A percentile compares a stretch with the other conserved stretches of the same genome.
phyloP scores from a whole-genome alignment of 208 protist genomes.

The Novymonas esmeraldas region DNA sequence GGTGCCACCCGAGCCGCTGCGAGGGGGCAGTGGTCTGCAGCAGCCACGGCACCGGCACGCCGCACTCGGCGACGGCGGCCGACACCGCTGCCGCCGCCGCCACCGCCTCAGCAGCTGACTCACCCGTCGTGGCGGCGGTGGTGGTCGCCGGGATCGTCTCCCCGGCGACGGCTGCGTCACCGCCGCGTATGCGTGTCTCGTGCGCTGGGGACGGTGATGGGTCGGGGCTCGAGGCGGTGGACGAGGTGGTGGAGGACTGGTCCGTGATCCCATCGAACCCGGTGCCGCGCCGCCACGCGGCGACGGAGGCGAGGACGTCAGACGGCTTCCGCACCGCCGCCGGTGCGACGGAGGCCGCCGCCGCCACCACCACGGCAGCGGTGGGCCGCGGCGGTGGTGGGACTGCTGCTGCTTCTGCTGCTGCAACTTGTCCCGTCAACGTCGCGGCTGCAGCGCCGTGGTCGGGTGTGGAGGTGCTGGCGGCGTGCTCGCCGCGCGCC shows the following conservation, averaged over 20 bases:
- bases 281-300: conserved; percentile 28
- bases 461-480: too few relatives aligned
- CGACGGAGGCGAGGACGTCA: conserved; percentile 26
- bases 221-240: background rate
- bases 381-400: background rate
- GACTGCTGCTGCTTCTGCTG: background rate
- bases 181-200: background rate
- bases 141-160: background rate
- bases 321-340: conserved; percentile 25
- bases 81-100: conserved; percentile 3
- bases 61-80: background rate
- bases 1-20: conserved; percentile 7
- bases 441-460: too few relatives aligned
- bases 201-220: background rate
- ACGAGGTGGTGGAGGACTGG: conserved; percentile 5
- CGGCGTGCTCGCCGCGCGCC: background rate
- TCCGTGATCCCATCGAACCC: conserved; percentile 33
- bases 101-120: background rate
- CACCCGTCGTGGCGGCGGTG: too few relatives aligned
- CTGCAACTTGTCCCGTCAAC: too few relatives aligned
- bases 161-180: background rate
- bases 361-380: background rate
- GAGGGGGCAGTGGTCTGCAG: background rate
- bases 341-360: conserved; percentile 2
- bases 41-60: conserved; percentile 12